Evolutionary conservation across 192 early-diverging fungal species (phyloP), one percentile per base, ranked within the genome.

Genomic region (Obelidium mucronatum): DNA sequence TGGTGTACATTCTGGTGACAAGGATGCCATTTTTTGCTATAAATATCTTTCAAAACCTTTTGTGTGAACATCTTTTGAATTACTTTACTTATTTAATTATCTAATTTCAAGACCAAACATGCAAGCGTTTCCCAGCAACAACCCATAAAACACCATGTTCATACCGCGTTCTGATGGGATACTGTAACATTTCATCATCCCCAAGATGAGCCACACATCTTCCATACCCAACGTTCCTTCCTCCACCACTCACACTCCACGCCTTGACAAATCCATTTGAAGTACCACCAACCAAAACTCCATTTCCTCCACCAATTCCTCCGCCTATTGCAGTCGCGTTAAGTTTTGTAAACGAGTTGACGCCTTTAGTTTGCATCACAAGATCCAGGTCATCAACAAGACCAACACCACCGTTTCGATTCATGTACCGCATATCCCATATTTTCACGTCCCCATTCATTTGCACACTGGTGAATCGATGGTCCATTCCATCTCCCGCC

Each of bases 1-100:
- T 33, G 80, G 77, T n/a, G 56, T 80, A 75, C 82, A 84, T 48
- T 84, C 82, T 63, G 79, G 77, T 13, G 62, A 68, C 11, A 84
- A 42, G 17, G 60, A 67, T 2, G 79, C 54, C 82, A 84, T 84
- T 65, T 22, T 73, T 39, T 48, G 58, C n/a, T n/a, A n/a, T n/a
- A n/a, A n/a, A n/a, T n/a, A n/a, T n/a, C n/a, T n/a, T n/a, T n/a
- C n/a, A n/a, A n/a, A n/a, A n/a, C n/a, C n/a, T n/a, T n/a, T n/a
- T n/a, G n/a, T n/a, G n/a, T n/a, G n/a, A n/a, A n/a, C n/a, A n/a
- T n/a, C n/a, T n/a, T n/a, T n/a, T n/a, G n/a, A n/a, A n/a, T n/a
- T n/a, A n/a, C n/a, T n/a, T n/a, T n/a, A n/a, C n/a, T n/a, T n/a
- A n/a, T n/a, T n/a, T n/a, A n/a, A n/a, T n/a, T n/a, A n/a, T n/a